phyloP scores from a whole-genome alignment of 2,329 filamentous ascomycete species.

The Leptographium flavum region DNA sequence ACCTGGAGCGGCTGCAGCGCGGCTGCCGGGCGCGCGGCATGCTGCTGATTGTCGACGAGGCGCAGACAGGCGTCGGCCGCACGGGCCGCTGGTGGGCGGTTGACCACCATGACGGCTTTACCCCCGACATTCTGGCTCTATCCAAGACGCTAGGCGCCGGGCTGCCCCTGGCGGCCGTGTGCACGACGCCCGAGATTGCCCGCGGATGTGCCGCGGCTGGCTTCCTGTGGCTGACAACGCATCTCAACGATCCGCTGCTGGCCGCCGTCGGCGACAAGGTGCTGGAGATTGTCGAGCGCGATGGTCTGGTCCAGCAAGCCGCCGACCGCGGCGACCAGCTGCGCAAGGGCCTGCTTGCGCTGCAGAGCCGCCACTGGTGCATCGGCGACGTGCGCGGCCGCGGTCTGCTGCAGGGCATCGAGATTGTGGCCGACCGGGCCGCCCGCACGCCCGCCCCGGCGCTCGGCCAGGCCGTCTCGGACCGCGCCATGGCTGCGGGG shows the following conservation, averaged over 20 bases:
- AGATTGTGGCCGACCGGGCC: slow-evolving; percentile 35
- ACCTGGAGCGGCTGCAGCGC: slow-evolving; percentile 21
- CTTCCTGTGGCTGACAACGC: slow-evolving; percentile 46
- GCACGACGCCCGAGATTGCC: slow-evolving; percentile 39
- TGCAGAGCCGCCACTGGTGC: slow-evolving; percentile 39
- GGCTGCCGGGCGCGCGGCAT: neutral
- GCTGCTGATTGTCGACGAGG: slow-evolving; percentile 2
- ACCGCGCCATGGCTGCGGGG: slow-evolving; percentile 24
- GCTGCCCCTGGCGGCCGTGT: slow-evolving; percentile 32
- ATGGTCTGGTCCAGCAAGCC: slow-evolving; percentile 33
- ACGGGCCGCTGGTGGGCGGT: neutral
- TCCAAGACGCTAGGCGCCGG: slow-evolving; percentile 1
- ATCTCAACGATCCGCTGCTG: slow-evolving; percentile 47
- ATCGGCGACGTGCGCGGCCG: slow-evolving; percentile 47
- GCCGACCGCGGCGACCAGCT: slow-evolving; percentile 28
- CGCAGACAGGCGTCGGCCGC: slow-evolving; percentile 1
- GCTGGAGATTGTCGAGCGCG: slow-evolving; percentile 43
- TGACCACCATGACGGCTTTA: neutral
- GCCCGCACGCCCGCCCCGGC: slow-evolving; percentile 32
- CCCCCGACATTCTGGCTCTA: slow-evolving; percentile 1
- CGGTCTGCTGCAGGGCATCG: slow-evolving; percentile 42
- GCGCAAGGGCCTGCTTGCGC: slow-evolving; percentile 27
- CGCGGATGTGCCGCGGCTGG: slow-evolving; percentile 29
- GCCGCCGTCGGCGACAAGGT: slow-evolving; percentile 47
- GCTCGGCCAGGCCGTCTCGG: slow-evolving; percentile 27